These are phyloP conservation scores for Pugionium dolabratum DNA, from an alignment of 345 rosid genomes.

Conservation along the genomic window DNA sequence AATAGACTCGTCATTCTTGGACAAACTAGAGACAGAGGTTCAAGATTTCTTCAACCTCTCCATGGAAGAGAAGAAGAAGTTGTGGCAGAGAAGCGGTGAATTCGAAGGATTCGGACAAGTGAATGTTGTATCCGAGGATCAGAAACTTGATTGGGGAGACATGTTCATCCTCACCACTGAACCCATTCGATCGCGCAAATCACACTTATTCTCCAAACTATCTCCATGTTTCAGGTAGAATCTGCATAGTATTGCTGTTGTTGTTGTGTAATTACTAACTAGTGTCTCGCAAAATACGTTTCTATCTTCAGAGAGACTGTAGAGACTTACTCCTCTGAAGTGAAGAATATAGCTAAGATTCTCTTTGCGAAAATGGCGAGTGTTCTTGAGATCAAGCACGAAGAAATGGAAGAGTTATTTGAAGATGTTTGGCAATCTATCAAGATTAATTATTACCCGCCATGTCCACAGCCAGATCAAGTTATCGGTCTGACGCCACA, in stretches of 20 bases:
- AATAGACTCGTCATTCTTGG: slow-evolving; percentile 40
- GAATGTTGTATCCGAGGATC: slow-evolving; percentile 49
- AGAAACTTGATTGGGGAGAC: slow-evolving; percentile 53
- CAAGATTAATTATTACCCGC: slow-evolving; percentile 45
- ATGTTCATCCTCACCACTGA: slow-evolving; percentile 37
- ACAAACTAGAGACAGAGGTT: slow-evolving; percentile 40
- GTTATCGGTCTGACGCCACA: slow-evolving; percentile 44
- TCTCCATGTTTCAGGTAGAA: slow-evolving; percentile 47
- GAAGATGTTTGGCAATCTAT: slow-evolving; percentile 43
- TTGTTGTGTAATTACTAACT: not conserved
- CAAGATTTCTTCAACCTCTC: slow-evolving; percentile 45
- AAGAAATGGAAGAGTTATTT: slow-evolving; percentile 42
- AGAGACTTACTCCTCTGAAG: slow-evolving; percentile 37
- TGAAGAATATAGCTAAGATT: slow-evolving; percentile 33
- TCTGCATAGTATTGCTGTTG: not conserved
- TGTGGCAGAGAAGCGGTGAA: slow-evolving; percentile 45
- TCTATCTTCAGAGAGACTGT: slow-evolving; percentile 39
- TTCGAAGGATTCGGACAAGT: slow-evolving; percentile 51
- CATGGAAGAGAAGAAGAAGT: slow-evolving; percentile 45
- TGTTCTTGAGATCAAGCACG: slow-evolving; percentile 34
- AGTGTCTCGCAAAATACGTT: not conserved
- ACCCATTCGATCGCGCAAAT: slow-evolving; percentile 39
- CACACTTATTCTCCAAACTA: slow-evolving; percentile 43
- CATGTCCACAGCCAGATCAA: slow-evolving; percentile 45
- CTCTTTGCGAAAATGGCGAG: slow-evolving; percentile 35